Evolutionary conservation across 805 yeast genomes (phyloP), one percentile per base, ranked within the genome.

Genomic region (Myxozyma melibiosi): DNA sequence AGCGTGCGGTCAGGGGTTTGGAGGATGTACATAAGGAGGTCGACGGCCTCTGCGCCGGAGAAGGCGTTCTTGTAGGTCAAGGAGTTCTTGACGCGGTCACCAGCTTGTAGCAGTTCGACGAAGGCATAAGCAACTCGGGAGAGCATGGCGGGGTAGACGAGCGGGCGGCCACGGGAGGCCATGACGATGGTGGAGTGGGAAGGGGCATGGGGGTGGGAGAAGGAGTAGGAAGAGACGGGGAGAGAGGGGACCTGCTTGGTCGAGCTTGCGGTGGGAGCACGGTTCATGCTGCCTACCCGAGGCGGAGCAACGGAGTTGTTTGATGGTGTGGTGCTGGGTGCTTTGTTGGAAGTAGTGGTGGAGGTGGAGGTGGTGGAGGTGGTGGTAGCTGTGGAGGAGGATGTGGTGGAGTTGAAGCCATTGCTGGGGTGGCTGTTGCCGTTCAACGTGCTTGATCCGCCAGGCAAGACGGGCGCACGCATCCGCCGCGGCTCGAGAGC

Each of bases 11-110:
- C 99, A 7, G 90, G 86, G 1, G 97, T 92, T 64, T 95, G 78
- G 49, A 92, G 85, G 51, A 94, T 87, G 55, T 85, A 78, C 55
- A 96, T 85, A 58, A 94, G 84, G n/a, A 85, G 80, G 70, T 90
- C 97, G 30, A 94, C 96, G 0, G 98, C 97, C 72, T 89, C 94
- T 22, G 88, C 78, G 33, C 99, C 99, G 0, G 96, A 86, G 68
- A 94, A 94, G 0, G 97, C 85, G 68, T 91, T 95, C 69, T 95
- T 86, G 72, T 90, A 92, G 61, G 90, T 86, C 65, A 91, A 79
- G 16, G 96, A 97, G 73, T 91, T 92, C 69, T 92, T 94, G 69
- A 86, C 86, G 62, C 88, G 83, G 58, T 90, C 89, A 1, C 90
- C 87, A 13, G 88, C 70, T 22, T 81, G 81, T 30, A 90, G 79